Base-by-base conservation (phyloP, 1,284 basidiomycete genomes). In the Lentinus polychrous region DNA sequence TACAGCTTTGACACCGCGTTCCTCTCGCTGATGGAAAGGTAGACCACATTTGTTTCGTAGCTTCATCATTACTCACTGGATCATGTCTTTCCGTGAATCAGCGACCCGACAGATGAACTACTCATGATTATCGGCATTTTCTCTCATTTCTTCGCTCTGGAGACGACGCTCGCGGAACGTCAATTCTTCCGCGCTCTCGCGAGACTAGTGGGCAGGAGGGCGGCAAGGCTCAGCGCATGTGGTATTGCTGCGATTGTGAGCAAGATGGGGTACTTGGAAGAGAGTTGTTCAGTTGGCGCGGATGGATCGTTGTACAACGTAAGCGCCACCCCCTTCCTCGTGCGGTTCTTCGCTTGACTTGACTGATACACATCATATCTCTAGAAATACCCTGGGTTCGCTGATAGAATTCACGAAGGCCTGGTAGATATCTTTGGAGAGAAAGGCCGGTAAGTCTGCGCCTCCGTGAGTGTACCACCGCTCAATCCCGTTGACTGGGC, bases 1-100 rank as follows among this genome's bases (percentile, higher is more conserved):
- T 94, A 95, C 65, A 85, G 78, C 38, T 87, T 99, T 62, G 95
- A 99, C 69, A 99, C 95, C 1, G 95, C 95, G 1, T 97, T 98
- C 75, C 73, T 99, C 52, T 94, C 90, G 42, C 75, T 98, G 49
- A 97, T 99, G 84, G 95, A 98, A 72, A 88, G 83, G 84, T 86
- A 55, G 46, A 70, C 18, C 37, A 34, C 5, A 15, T 18, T 6
- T 55, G 5, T 1, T 23, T 2, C 20, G 22, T 38, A 41, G 41
- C 43, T 42, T 22, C 36, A 32, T 33, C 20, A 8, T 22, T n/a
- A 27, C 10, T 27, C 37, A 14, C 22, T 33, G n/a, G 36, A 27
- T 31, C 36, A 8, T 11, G 17, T 23, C 20, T 14, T 27, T 27
- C 27, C 27, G 10, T 10, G 11, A 1, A 46, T 2, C 61, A 92